phyloP scores from a whole-genome alignment of 805 yeast genomes.

The Maudiozyma saulgeensis region DNA sequence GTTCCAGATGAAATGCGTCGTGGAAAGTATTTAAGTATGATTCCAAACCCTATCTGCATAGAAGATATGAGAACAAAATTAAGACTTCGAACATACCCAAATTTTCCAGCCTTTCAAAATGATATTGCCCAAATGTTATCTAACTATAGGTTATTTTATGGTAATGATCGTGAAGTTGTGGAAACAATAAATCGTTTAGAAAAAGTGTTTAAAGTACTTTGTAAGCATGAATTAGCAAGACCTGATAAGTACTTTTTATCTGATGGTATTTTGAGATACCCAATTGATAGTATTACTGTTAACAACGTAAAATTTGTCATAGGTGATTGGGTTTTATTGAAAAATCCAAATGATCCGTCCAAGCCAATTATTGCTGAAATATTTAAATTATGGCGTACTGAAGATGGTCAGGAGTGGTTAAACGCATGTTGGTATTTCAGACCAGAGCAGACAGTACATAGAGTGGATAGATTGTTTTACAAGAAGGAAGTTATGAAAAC shows the following conservation, averaged over 20 bases:
- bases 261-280: slow-evolving; percentile 55
- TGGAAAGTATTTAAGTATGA: slow-evolving; percentile 38
- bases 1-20: slow-evolving; percentile 53
- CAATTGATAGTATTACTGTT: slow-evolving; percentile 63
- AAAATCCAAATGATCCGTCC: slow-evolving; percentile 76
- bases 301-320: slow-evolving; percentile 67
- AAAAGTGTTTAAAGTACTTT: slow-evolving; percentile 44
- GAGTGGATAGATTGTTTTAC: slow-evolving; percentile 79
- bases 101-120: slow-evolving; percentile 63
- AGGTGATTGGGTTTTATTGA: slow-evolving; percentile 93
- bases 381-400: slow-evolving; percentile 76
- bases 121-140: slow-evolving; percentile 69
- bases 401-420: slow-evolving; percentile 74
- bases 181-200: slow-evolving; percentile 57
- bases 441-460: slow-evolving; percentile 95
- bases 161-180: slow-evolving; percentile 46
- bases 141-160: slow-evolving; percentile 60
- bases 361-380: slow-evolving; percentile 92
- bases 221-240: slow-evolving; percentile 62
- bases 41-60: slow-evolving; percentile 54
- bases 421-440: slow-evolving; percentile 97
- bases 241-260: slow-evolving; percentile 70
- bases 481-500: slow-evolving; percentile 94
- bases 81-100: slow-evolving; percentile 70
- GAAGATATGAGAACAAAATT: slow-evolving; percentile 72